Conservation (phyloP, 2,329 filamentous ascomycete species). For the Apiospora hydei region DNA sequence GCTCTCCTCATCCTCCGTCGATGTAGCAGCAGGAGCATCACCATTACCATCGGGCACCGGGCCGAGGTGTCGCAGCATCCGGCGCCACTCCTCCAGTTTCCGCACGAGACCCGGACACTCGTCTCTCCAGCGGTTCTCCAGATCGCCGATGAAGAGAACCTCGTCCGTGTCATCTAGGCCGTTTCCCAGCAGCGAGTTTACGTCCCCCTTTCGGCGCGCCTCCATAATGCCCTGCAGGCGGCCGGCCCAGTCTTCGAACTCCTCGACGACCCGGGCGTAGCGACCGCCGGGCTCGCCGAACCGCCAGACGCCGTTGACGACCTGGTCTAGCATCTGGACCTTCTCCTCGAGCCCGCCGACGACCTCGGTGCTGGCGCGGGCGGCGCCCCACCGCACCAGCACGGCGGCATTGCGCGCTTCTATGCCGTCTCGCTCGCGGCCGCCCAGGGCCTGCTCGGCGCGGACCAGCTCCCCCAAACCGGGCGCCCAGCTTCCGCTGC, state of each 20-base stretch:
- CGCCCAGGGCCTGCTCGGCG: slow-evolving; percentile 45
- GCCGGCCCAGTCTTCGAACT: slow-evolving; percentile 67
- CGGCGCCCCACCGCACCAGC: slow-evolving; percentile 57
- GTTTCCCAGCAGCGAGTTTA: slow-evolving; percentile 43
- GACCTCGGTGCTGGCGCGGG: slow-evolving; percentile 41
- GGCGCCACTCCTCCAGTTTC: slow-evolving; percentile 62
- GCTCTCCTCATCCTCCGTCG: not conserved
- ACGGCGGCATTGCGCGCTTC: slow-evolving; percentile 61
- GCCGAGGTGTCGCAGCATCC: slow-evolving; percentile 56
- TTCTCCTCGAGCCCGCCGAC: slow-evolving; percentile 57
- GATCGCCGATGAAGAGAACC: slow-evolving; percentile 59
- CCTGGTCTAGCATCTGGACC: slow-evolving; percentile 63
- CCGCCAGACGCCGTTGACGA: slow-evolving; percentile 64
- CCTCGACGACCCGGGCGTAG: slow-evolving; percentile 60
- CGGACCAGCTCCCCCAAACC: slow-evolving; percentile 51
- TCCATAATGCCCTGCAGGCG: slow-evolving; percentile 55
- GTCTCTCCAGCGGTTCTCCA: slow-evolving; percentile 66
- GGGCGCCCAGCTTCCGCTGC: slow-evolving; percentile 51
- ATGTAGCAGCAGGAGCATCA: slow-evolving; percentile 24
- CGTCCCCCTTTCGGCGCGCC: slow-evolving; percentile 47
- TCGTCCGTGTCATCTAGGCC: slow-evolving; percentile 42
- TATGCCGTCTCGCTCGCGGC: slow-evolving; percentile 50
- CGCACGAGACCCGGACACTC: slow-evolving; percentile 61
- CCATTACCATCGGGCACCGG: slow-evolving; percentile 30
- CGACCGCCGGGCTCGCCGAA: slow-evolving; percentile 63